Base-by-base conservation (phyloP, 805 yeast species). In the Metschnikowia koreensis region DNA sequence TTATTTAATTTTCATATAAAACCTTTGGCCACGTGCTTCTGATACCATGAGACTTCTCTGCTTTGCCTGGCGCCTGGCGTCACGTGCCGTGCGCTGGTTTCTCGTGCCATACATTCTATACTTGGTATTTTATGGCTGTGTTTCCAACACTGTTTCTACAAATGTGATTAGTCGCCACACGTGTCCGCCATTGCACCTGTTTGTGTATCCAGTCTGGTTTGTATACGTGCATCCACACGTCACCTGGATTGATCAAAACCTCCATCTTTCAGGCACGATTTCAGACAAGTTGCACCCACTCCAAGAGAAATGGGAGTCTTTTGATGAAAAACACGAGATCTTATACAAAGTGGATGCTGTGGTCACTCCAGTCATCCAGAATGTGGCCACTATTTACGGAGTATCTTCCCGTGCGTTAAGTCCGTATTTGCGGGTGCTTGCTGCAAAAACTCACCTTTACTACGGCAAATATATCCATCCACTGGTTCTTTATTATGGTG, bases 21-120 rank as follows among this genome's bases (percentile, higher is more conserved):
- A 22, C 34, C 34, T 6, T 12, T 10, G 13, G 34, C 34, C 10
- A 12, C 12, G 10, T 31, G 12, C 34, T 9, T 31, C 6, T 31
- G 13, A 31, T 3, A 31, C 13, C 4, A 49, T 49, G 48, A 44
- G 36, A 45, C 36, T 40, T 17, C 7, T 49, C 13, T 5, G 46
- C 10, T 39, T 27, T 41, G 46, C 38, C 7, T 15, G 13, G 28
- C 52, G 46, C n/a, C 46, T n/a, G 41, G 28, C 38, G 28, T 17
- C 33, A n/a, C 48, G 48, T 15, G 46, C 46, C 37, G 15, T 45
- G 11, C 33, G 12, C 41, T 44, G 38, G 40, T 37, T 29, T 6
- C 40, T 55, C 27, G 15, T 55, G 17, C 51, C 53, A 6, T 57
- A 56, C 34, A 29, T 55, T 28, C 34, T 49, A 38, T 56, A 52